Conservation (phyloP, 2,329 filamentous ascomycete species). For the Nothopassalora personata region DNA sequence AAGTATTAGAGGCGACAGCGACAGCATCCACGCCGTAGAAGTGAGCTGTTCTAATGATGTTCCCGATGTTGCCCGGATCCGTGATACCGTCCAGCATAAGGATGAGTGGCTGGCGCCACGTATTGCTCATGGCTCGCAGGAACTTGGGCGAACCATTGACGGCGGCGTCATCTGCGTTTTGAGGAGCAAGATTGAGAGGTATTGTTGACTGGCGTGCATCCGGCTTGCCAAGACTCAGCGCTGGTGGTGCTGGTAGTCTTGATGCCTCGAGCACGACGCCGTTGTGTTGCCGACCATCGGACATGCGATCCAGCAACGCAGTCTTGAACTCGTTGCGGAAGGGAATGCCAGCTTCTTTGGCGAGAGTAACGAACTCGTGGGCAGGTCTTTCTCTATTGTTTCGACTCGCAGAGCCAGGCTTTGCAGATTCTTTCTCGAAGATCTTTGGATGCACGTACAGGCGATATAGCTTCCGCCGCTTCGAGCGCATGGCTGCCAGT, state of each 20-base stretch:
- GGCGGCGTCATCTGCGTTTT: conserved; percentile 62
- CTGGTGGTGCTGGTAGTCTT: conserved; percentile 59
- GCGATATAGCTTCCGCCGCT: conserved; percentile 70
- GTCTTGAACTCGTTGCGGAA: conserved; percentile 53
- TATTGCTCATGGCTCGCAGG: conserved; percentile 43
- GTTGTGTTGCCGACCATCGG: conserved; percentile 78
- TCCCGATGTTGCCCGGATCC: conserved; percentile 86
- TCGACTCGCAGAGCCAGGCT: neutral
- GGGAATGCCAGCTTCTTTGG: conserved; percentile 42
- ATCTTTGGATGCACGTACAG: conserved; percentile 59
- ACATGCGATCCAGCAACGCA: conserved; percentile 67
- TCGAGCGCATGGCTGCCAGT: conserved; percentile 66
- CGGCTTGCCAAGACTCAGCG: conserved; percentile 29
- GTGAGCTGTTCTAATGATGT: conserved; percentile 78
- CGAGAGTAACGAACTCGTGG: conserved; percentile 19
- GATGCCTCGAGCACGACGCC: conserved; percentile 84
- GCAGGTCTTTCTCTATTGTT: conserved; percentile 11
- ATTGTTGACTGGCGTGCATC: conserved; percentile 46
- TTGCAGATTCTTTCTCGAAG: conserved; percentile 11
- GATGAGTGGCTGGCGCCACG: conserved; percentile 61
- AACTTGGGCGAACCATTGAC: conserved; percentile 63
- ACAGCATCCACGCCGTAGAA: conserved; percentile 88
- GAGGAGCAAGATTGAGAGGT: conserved; percentile 55
- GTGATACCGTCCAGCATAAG: conserved; percentile 66
- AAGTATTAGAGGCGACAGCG: conserved; percentile 65